Evolutionary conservation across 768 basidiomycete species (phyloP).

Genomic region (Tulasnella sp.): DNA sequence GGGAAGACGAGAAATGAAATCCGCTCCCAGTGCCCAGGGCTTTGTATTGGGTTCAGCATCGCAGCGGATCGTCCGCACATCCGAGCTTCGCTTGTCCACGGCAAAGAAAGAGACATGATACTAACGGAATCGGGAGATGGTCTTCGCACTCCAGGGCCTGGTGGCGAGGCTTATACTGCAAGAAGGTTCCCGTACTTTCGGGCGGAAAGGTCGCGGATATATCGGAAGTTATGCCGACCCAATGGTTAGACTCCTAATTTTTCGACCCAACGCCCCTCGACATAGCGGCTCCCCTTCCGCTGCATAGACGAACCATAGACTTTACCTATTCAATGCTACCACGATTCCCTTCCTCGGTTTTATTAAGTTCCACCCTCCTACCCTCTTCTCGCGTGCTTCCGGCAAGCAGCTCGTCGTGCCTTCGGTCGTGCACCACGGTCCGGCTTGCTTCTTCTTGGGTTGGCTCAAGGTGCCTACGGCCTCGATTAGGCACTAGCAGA

Average conservation of each 20-base stretch:
- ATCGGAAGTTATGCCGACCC: neutral
- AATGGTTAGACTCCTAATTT: slow-evolving; percentile 8
- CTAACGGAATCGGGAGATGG: no score
- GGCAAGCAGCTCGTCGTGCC: neutral
- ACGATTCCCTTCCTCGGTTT: slow-evolving; percentile 4
- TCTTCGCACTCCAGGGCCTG: no score
- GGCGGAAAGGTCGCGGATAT: neutral
- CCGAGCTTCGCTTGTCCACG: no score
- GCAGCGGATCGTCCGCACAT: no score
- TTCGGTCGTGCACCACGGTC: neutral
- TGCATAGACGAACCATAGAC: neutral
- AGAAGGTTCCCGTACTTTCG: neutral
- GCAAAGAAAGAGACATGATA: no score
- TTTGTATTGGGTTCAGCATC: no score
- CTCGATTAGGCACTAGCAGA: no score
- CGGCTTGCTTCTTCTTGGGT: neutral
- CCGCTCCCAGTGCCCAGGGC: no score
- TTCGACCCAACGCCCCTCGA: neutral
- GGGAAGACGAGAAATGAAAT: no score
- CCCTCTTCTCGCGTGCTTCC: neutral
- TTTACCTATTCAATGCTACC: neutral
- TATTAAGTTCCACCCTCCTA: neutral
- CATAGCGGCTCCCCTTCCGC: neutral
- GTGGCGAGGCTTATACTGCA: no score
- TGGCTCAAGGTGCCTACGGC: no score